phyloP scores from a whole-genome alignment of 2,329 filamentous ascomycete genomes.

The Curvularia sp. region DNA sequence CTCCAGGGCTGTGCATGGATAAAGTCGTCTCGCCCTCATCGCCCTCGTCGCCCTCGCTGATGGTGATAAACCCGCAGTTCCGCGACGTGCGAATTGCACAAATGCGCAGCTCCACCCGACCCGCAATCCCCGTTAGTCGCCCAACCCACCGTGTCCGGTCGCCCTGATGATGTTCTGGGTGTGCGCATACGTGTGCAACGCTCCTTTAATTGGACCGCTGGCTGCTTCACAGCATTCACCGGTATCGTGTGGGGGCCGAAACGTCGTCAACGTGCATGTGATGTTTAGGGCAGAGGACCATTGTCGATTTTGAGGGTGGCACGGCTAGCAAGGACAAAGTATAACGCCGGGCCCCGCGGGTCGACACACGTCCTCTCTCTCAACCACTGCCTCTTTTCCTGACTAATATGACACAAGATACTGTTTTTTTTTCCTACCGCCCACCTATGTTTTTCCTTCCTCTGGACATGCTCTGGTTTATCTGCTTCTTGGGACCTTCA shows the following conservation, averaged over 20 bases:
- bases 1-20: constrained; percentile 28
- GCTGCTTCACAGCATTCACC: constrained; percentile 18
- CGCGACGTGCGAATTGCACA: constrained; percentile 17
- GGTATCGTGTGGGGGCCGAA: constrained; percentile 34
- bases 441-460: too few relatives aligned
- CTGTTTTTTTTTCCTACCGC: too few relatives aligned
- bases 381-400: background rate
- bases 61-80: constrained; percentile 23
- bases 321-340: background rate
- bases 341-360: background rate
- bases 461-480: too few relatives aligned
- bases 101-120: constrained; percentile 19
- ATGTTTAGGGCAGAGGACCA: constrained; percentile 10
- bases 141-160: too few relatives aligned
- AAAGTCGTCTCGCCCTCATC: constrained; percentile 13
- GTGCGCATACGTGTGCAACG: constrained; percentile 18
- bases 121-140: constrained; percentile 11
- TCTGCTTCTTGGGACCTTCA: background rate
- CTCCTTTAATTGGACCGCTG: constrained; percentile 17
- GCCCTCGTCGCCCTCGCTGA: constrained; percentile 9
- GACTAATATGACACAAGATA: too few relatives aligned
- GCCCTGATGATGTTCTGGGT: constrained; percentile 15
- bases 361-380: background rate
- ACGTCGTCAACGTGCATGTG: constrained; percentile 18
- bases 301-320: constrained; percentile 14